Evolutionary conservation across 73 alveolate genomes (phyloP).

Genomic region (Tetrahymena thermophila): DNA sequence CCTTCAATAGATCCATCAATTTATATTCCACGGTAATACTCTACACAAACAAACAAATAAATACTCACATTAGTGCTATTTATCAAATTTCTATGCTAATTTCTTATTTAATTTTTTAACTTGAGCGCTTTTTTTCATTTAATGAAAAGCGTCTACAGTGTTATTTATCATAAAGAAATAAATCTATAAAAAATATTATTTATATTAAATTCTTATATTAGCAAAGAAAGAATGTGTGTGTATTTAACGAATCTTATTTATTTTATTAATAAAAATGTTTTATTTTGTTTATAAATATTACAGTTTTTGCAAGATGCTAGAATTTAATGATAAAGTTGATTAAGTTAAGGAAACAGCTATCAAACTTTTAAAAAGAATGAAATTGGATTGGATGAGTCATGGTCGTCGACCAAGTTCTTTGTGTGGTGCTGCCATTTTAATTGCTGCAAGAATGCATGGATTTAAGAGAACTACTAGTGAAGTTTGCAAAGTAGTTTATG

Average conservation of each 20-base stretch:
- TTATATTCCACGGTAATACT: slow-evolving; percentile 55
- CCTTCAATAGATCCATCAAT: slow-evolving; percentile 82
- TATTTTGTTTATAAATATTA: neutral
- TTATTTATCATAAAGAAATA: slow-evolving; percentile 6
- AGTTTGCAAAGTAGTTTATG: slow-evolving; percentile 87
- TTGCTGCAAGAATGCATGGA: slow-evolving; percentile 88
- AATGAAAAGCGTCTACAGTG: neutral
- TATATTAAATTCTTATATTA: neutral
- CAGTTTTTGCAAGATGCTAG: slow-evolving; percentile 67
- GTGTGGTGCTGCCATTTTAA: slow-evolving; percentile 96
- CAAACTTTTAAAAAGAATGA: slow-evolving; percentile 82
- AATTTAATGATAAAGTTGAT: slow-evolving; percentile 71
- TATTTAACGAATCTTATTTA: no score
- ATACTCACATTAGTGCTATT: neutral
- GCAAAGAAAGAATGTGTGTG: no score
- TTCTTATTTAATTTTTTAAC: neutral
- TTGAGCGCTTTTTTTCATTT: neutral
- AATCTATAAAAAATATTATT: slow-evolving; percentile 44
- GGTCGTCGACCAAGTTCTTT: slow-evolving; percentile 97
- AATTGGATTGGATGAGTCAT: slow-evolving; percentile 92
- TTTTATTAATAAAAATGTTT: neutral
- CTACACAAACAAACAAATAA: neutral
- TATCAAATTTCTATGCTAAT: neutral
- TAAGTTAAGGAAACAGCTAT: slow-evolving; percentile 80
- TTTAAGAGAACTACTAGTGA: slow-evolving; percentile 67